Base-by-base conservation (phyloP, 2,329 filamentous ascomycete species). In the Epichloe scottii region DNA sequence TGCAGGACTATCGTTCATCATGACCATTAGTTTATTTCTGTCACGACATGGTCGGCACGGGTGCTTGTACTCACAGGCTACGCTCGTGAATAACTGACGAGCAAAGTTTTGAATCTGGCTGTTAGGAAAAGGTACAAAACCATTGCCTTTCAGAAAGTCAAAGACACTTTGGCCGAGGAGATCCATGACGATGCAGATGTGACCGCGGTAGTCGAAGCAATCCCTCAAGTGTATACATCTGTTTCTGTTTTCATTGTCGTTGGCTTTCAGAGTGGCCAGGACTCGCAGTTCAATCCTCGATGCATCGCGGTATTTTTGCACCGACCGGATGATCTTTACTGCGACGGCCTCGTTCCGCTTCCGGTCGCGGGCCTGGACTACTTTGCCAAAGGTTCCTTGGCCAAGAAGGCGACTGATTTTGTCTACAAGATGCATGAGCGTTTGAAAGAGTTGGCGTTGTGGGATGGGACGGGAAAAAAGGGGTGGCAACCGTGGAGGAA, bases 41-140 rank as follows among this genome's bases (percentile, higher is more conserved):
- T 12, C 38, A 23, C 14, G 43, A 7, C 10, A 11, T 14, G 12
- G 17, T n/a, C 34, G 3, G 11, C 5, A 39, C 19, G n/a, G 46
- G 19, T 33, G 26, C 14, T 26, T 8, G 38, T 33, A 81, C 88
- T 76, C 72, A 95, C 89, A 98, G 53, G 93, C 93, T 62, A 98
- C 94, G 62, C 91, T 97, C n/a, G 91, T 97, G 55, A 98, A 87
- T 15, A 98, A 75, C 65, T 98, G 93, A 47, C 91, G 82, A 46
- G 93, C 93, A 74, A 98, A 97, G 65, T 81, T 91, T 67, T 97
- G 93, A 53, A 98, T 98, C 68, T 98, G 93, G 58, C 90, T 96
- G 74, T 94, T 97, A 12, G 93, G 93, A 63, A 98, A 98, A 0
- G 93, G 93, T 17, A 95, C 89, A 63, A 98, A 98, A 57, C 81